Evolutionary conservation across 768 basidiomycete genomes (phyloP).

Genomic region (Kwoniella sp.): DNA sequence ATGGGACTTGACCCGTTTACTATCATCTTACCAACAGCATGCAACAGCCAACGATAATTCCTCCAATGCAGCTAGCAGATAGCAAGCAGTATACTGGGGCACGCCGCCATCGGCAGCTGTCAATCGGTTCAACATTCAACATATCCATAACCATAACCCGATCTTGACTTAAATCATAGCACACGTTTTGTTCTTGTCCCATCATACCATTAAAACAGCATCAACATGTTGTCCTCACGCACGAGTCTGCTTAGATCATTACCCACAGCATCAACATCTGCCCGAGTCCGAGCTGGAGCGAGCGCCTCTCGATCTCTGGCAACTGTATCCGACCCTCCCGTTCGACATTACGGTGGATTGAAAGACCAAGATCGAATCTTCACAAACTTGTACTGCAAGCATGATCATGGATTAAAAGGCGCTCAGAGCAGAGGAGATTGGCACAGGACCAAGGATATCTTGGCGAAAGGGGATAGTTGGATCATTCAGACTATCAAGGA

Average conservation of each 20-base stretch:
- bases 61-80: neutral
- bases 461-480: conserved; percentile 93
- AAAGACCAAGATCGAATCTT: conserved; percentile 73
- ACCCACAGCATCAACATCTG: neutral
- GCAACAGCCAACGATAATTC: conserved; percentile 5
- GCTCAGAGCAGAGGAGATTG: conserved; percentile 93
- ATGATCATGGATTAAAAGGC: conserved; percentile 91
- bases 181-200: neutral
- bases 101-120: neutral
- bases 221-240: conserved; percentile 4
- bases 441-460: conserved; percentile 96
- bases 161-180: neutral
- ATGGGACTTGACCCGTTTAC: conserved; percentile 4
- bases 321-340: conserved; percentile 64
- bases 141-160: too few relatives aligned
- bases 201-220: too few relatives aligned
- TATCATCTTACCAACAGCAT: neutral
- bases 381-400: conserved; percentile 81
- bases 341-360: conserved; percentile 86
- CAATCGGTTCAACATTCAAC: neutral
- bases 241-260: neutral
- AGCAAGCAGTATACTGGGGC: neutral
- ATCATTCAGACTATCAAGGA: conserved; percentile 96
- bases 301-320: conserved; percentile 50
- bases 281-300: conserved; percentile 4